These are phyloP conservation scores for Aspergillus diversus DNA, from an alignment of 495 filamentous ascomycete species.

Conservation along the genomic window DNA sequence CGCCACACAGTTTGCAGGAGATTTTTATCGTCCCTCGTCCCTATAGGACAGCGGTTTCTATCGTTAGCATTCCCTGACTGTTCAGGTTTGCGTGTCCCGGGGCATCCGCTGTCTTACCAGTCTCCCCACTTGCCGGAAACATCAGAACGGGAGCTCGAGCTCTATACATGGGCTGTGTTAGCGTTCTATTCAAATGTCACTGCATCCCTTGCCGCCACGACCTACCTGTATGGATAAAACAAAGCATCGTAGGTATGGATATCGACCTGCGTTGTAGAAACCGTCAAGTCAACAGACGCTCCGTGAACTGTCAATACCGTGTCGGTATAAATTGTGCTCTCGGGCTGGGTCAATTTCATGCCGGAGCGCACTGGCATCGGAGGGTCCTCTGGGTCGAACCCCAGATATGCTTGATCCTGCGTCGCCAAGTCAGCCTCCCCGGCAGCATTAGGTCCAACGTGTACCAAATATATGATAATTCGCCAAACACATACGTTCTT, in stretches of 20 bases:
- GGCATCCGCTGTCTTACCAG: no score
- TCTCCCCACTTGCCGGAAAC: no score
- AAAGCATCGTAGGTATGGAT: background rate
- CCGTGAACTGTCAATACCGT: background rate
- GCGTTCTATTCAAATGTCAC: no score
- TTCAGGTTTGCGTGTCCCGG: no score
- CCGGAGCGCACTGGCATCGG: background rate
- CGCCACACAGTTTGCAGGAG: background rate
- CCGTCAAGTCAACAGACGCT: background rate
- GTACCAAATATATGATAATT: no score
- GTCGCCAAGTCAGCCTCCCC: background rate
- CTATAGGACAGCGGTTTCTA: no score
- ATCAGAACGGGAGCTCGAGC: background rate
- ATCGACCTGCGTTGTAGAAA: background rate
- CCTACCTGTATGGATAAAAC: background rate
- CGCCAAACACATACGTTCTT: no score
- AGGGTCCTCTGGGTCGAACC: background rate
- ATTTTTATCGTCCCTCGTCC: no score
- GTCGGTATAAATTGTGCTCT: background rate
- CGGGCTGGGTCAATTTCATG: background rate
- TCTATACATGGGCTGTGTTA: background rate
- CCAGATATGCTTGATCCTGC: background rate
- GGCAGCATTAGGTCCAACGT: no score
- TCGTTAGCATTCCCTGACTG: no score
- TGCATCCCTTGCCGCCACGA: background rate